Evolutionary conservation across 2,329 filamentous ascomycete genomes (phyloP), one percentile per base, ranked within the genome.

Genomic region (Monosporascus sp.): DNA sequence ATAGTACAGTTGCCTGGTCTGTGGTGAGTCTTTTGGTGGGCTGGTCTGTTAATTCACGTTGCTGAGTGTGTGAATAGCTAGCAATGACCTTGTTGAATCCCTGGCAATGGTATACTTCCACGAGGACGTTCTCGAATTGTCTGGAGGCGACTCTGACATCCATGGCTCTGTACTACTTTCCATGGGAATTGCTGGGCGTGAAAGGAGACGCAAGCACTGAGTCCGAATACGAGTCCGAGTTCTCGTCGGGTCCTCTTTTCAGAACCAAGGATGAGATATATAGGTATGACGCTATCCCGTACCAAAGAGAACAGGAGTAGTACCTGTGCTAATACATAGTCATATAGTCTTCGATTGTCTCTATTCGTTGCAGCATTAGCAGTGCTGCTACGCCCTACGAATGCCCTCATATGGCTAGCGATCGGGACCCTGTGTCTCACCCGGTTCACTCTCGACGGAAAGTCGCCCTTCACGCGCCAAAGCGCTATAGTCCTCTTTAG

Each of bases 21-120:
- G 81, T 88, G 61, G 90, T 94, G 79, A 65, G 84, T 76, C 55
- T 51, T 48, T 36, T 7, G 36, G 25, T 41, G 18, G 25, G 15
- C 34, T 49, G 6, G 9, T 14, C 5, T 31, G 3, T 17, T 36
- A 4, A 18, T 41, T 52, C 34, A n/a, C 45, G 25, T 42, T 54
- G 50, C 52, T 62, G 54, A 63, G 46, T 25, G 31, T 49, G 53
- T 39, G 44, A 47, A 24, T 57, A 91, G 85, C 75, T 96, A 46
- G 78, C 81, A 54, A 79, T 94, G 71, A 85, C 84, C 3, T 70
- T 88, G 44, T 74, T 85, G 63, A 96, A 85, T 70, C 90, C 94
- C 6, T 99, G 94, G 91, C 90, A 97, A 69, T 97, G 90, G 89
- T 97, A 94, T 71, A 94, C 88, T 72, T 94, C 91, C 1, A 93